Evolutionary conservation across 225 moss, liverwort and hornwort species (phyloP).

Genomic region (Bryum argenteum): DNA sequence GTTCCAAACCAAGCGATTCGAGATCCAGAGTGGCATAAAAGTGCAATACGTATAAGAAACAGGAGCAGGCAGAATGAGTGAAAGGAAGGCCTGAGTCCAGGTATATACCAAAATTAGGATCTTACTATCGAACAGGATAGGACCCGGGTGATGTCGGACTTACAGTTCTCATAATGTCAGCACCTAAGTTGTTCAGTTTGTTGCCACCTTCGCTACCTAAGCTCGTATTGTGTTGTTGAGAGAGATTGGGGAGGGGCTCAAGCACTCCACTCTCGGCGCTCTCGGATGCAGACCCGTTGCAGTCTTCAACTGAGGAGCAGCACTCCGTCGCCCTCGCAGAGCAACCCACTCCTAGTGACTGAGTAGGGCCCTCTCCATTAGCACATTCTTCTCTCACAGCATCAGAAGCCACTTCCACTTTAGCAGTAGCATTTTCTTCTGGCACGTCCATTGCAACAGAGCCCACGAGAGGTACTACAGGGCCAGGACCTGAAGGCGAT

Average conservation of each 20-base stretch:
- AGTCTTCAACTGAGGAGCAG: conserved; percentile 46
- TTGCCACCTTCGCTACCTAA: conserved; percentile 86
- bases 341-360: conserved; percentile 50
- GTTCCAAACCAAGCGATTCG: background rate
- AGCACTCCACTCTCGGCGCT: conserved; percentile 56
- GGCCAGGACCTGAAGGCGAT: conserved; percentile 22
- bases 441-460: conserved; percentile 33
- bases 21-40: conserved; percentile 21
- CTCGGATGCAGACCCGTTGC: conserved; percentile 62
- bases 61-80: conserved; percentile 20
- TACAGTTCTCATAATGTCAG: conserved; percentile 76
- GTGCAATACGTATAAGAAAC: background rate
- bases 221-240: conserved; percentile 57
- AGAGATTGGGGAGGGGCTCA: conserved; percentile 36
- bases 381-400: conserved; percentile 39
- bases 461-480: conserved; percentile 14
- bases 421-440: conserved; percentile 25
- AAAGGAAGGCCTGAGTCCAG: conserved; percentile 39
- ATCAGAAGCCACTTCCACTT: conserved; percentile 25
- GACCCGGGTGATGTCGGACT: conserved; percentile 83
- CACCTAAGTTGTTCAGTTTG: conserved; percentile 74
- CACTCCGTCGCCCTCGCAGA: conserved; percentile 48
- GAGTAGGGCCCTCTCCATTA: conserved; percentile 55
- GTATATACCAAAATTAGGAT: conserved; percentile 56
- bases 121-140: conserved; percentile 81